Evolutionary conservation across 2,329 filamentous ascomycete species (phyloP).

Genomic region (Fusarium buxicola): DNA sequence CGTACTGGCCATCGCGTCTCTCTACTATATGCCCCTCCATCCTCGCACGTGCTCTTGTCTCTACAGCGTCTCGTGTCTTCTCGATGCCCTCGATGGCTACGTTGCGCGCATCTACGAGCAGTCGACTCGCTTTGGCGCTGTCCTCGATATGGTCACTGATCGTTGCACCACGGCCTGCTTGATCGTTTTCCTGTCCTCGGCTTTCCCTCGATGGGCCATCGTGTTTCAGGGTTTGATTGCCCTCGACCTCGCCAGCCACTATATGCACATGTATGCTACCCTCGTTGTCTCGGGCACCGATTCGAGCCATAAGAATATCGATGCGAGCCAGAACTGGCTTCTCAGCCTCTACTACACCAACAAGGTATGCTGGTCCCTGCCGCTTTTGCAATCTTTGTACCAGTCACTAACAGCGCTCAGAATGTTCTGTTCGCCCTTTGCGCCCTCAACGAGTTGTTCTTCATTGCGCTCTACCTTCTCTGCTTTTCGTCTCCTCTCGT

Average conservation of each 20-base stretch:
- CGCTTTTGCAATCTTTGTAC: neutral
- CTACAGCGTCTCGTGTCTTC: slow-evolving; percentile 93
- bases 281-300: slow-evolving; percentile 85
- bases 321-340: slow-evolving; percentile 87
- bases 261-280: slow-evolving; percentile 99
- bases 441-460: slow-evolving; percentile 93
- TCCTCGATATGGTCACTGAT: slow-evolving; percentile 99
- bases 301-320: slow-evolving; percentile 92
- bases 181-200: slow-evolving; percentile 92
- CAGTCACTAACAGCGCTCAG: slow-evolving; percentile 58
- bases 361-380: slow-evolving; percentile 71
- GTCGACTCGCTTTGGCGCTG: slow-evolving; percentile 93
- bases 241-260: slow-evolving; percentile 94
- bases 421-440: slow-evolving; percentile 92
- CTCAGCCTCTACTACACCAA: slow-evolving; percentile 98
- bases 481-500: slow-evolving; percentile 94
- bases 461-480: slow-evolving; percentile 97
- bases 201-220: slow-evolving; percentile 94
- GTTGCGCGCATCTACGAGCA: slow-evolving; percentile 86
- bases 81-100: slow-evolving; percentile 94
- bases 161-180: slow-evolving; percentile 96
- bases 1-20: slow-evolving; percentile 85
- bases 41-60: slow-evolving; percentile 93
- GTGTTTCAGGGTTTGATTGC: slow-evolving; percentile 94
- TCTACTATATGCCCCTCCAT: slow-evolving; percentile 99